phyloP scores from a whole-genome alignment of 352 stramenopile genomes.

The Pythium pyrilobum region DNA sequence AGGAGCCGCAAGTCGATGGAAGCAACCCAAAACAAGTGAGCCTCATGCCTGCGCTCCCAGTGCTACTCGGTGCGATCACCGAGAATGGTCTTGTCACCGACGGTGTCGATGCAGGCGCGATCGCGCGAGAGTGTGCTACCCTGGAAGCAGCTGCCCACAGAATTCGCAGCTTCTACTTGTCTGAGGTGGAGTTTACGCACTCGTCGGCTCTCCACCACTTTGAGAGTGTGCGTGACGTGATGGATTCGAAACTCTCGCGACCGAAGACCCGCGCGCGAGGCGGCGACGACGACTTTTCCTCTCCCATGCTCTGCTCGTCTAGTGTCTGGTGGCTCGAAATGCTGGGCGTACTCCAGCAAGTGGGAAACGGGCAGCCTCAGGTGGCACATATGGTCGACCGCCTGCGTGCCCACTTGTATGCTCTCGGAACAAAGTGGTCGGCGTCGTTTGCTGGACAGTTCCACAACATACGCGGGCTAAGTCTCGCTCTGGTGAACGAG shows the following conservation, averaged over 20 bases:
- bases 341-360: conserved; percentile 27
- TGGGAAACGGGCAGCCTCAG: not conserved
- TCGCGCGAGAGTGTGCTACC: conserved; percentile 29
- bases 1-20: not conserved
- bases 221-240: not conserved
- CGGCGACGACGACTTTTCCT: not conserved
- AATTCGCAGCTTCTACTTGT: conserved; percentile 17
- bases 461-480: conserved; percentile 33
- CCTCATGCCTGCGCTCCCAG: conserved; percentile 35
- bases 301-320: conserved; percentile 29
- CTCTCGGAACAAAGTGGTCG: conserved; percentile 42
- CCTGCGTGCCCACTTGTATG: conserved; percentile 37
- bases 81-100: conserved; percentile 5
- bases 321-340: conserved; percentile 47
- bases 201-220: conserved; percentile 1
- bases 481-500: conserved; percentile 47
- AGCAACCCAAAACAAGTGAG: conserved; percentile 38
- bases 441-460: conserved; percentile 41
- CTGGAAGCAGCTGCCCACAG: not conserved
- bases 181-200: conserved; percentile 7
- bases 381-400: conserved; percentile 26
- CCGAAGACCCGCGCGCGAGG: not conserved
- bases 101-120: conserved; percentile 5
- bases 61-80: conserved; percentile 25
- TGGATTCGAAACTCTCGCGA: conserved; percentile 8